Evolutionary conservation across 441 rosid genomes (phyloP), one percentile per base, ranked within the genome.

Genomic region (Raphanus hybrid): DNA sequence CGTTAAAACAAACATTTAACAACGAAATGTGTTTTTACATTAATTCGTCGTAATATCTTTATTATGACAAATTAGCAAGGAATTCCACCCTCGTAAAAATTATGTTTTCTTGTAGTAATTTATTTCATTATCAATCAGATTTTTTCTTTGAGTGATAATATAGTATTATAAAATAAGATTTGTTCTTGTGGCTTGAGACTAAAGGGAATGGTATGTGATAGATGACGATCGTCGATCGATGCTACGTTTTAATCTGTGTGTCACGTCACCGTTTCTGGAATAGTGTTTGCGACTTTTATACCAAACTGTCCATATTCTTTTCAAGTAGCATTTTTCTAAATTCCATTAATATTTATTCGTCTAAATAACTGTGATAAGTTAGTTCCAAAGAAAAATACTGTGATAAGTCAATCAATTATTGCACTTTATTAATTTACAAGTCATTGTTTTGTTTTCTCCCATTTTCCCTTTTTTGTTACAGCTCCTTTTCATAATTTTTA

Each of bases 251-350:
- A 23, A 64, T 79, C 75, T 69, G 35, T 69, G 64, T 64, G 79
- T 74, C 82, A 79, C 57, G 72, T 74, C 79, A 79, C 79, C 72
- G 69, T 74, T 79, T 70, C 67, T 74, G 79, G 79, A 79, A 64
- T 74, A 74, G 72, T 64, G 75, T 79, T 69, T 58, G 71, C 58
- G 48, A 70, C 75, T 57, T 79, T 68, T 73, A 73, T 78, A 73
- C 75, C 75, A 74, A 29, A 79, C 69, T 75, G 68, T 64, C 64
- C 76, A 10, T 74, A 74, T 79, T 79, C 75, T 74, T 74, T 79
- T 45, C 71, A 55, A 79, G 71, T 64, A 43, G 57, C 75, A 69
- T 79, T 45, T 62, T 79, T 69, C 63, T 6, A 70, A 74, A 79
- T 74, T 75, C 79, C 37, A 7, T 58, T 45, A 69, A 64, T 79